Conservation (phyloP, 2,329 filamentous ascomycete species). For the Pseudopyricularia cyperi region DNA sequence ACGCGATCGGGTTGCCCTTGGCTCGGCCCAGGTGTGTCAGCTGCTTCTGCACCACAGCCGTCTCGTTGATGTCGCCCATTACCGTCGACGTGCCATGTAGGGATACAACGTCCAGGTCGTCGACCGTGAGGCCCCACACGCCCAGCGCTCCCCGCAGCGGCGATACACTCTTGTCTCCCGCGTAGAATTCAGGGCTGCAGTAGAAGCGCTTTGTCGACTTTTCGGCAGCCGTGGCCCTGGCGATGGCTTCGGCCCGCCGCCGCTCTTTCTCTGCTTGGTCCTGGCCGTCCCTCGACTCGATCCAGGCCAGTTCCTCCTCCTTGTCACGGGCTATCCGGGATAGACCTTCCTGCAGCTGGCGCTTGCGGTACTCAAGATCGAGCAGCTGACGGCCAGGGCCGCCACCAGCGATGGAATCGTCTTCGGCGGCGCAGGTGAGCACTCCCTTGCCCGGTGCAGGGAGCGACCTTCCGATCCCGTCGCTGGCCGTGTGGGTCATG, state of each 20-base stretch:
- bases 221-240: background rate
- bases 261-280: background rate
- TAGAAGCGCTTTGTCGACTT: background rate
- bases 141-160: slow-evolving; percentile 90
- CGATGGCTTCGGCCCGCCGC: background rate
- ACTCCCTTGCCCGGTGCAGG: slow-evolving; percentile 24
- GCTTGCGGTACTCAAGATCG: slow-evolving; percentile 13
- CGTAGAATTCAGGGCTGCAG: slow-evolving; percentile 48
- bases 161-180: slow-evolving; percentile 82
- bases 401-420: background rate
- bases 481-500: slow-evolving; percentile 16
- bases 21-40: slow-evolving; percentile 20
- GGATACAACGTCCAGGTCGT: slow-evolving; percentile 86
- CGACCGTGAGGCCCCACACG: slow-evolving; percentile 94
- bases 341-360: slow-evolving; percentile 7
- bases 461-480: slow-evolving; percentile 20
- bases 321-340: background rate
- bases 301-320: background rate
- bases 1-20: slow-evolving; percentile 17
- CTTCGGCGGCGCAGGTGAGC: slow-evolving; percentile 15
- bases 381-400: slow-evolving; percentile 11
- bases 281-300: background rate
- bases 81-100: slow-evolving; percentile 51
- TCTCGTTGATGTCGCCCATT: slow-evolving; percentile 25
- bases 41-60: slow-evolving; percentile 19